Evolutionary conservation across 2,329 filamentous ascomycete species (phyloP).

Genomic region (Fonsecaea nubica): DNA sequence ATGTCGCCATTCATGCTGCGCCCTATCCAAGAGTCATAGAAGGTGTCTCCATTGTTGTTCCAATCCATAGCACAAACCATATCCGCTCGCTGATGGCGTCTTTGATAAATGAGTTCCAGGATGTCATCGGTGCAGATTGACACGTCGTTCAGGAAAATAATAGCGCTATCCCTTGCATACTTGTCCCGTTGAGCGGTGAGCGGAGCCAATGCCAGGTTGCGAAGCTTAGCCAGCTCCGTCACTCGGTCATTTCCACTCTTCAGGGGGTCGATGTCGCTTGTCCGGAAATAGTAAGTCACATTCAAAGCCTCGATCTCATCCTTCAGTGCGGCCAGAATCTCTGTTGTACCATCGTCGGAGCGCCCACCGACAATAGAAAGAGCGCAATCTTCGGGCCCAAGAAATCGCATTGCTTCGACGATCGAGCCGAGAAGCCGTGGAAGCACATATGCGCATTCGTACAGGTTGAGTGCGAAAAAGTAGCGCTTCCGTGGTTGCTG

Average conservation of each 20-base stretch:
- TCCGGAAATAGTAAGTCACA: slow-evolving; percentile 36
- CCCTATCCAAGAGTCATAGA: slow-evolving; percentile 65
- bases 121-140: slow-evolving; percentile 62
- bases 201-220: slow-evolving; percentile 61
- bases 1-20: slow-evolving; percentile 60
- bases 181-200: slow-evolving; percentile 44
- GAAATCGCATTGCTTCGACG: slow-evolving; percentile 57
- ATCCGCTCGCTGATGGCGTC: slow-evolving; percentile 54
- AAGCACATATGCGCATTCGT: slow-evolving; percentile 54
- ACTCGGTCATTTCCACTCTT: slow-evolving; percentile 52
- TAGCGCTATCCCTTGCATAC: slow-evolving; percentile 49
- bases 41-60: slow-evolving; percentile 57
- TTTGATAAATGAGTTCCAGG: slow-evolving; percentile 63
- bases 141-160: slow-evolving; percentile 64
- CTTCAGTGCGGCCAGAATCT: slow-evolving; percentile 55
- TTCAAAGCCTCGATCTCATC: slow-evolving; percentile 48
- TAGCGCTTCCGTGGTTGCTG: slow-evolving; percentile 42
- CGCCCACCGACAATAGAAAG: slow-evolving; percentile 65
- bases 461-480: slow-evolving; percentile 63
- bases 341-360: slow-evolving; percentile 61
- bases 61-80: slow-evolving; percentile 68
- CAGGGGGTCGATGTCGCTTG: slow-evolving; percentile 54
- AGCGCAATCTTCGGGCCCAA: slow-evolving; percentile 60
- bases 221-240: slow-evolving; percentile 56
- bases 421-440: slow-evolving; percentile 61